A percentile compares a stretch with the other conserved stretches of the same genome.
These are phyloP conservation scores for Backusella westeae DNA, from an alignment of 192 early-diverging fungal species.

Conservation along the genomic window DNA sequence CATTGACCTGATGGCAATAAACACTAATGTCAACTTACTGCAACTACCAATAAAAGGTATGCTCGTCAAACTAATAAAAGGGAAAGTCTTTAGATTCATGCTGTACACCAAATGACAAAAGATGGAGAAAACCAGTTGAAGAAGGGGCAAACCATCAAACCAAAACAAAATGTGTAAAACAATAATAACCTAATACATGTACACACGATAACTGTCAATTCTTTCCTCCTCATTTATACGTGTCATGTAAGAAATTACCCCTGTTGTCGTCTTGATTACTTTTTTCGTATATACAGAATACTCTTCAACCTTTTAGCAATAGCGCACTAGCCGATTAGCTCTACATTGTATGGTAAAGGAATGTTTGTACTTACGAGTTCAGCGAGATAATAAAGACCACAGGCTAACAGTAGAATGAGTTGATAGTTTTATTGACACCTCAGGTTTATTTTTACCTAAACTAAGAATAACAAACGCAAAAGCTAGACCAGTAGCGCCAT, in stretches of 20 bases:
- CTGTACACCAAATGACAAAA: conserved; percentile 79
- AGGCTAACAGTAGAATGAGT: conserved; percentile 47
- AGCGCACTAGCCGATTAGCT: not conserved
- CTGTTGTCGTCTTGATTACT: conserved; percentile 64
- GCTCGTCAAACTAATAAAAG: conserved; percentile 75
- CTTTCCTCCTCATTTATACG: not conserved
- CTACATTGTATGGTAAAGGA: conserved; percentile 15
- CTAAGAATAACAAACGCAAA: conserved; percentile 58
- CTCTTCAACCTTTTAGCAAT: conserved; percentile 56
- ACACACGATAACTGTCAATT: not conserved
- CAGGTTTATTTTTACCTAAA: conserved; percentile 43
- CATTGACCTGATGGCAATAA: not conserved
- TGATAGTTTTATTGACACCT: not conserved
- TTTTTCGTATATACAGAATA: conserved; percentile 77
- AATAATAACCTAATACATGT: conserved; percentile 48
- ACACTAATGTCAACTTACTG: conserved; percentile 45
- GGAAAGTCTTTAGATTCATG: conserved; percentile 78
- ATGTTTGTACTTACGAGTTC: conserved; percentile 49
- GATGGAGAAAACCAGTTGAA: conserved; percentile 68
- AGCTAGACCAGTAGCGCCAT: conserved; percentile 44
- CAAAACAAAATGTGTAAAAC: conserved; percentile 68
- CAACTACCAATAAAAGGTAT: conserved; percentile 79
- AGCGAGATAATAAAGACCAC: conserved; percentile 82
- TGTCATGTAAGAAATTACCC: conserved; percentile 32
- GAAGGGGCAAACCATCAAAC: conserved; percentile 79